Evolutionary conservation across 257 asterid genomes (phyloP).

Genomic region (Striga asiatica): DNA sequence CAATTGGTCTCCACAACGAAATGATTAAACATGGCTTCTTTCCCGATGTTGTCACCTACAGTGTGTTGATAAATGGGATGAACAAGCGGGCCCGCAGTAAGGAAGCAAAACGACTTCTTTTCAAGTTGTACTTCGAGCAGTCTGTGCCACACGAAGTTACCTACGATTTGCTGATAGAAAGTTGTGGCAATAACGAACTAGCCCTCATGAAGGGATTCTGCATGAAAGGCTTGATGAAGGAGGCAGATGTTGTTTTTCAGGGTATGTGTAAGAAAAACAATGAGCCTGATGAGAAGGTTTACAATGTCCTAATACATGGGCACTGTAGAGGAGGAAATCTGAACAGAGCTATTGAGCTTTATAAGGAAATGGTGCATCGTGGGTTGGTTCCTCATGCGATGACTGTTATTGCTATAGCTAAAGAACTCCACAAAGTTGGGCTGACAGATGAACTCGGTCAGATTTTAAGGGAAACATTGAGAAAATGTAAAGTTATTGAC

Average conservation of each 20-base stretch:
- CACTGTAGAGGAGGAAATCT: conserved; percentile 55
- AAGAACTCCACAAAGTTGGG: conserved; percentile 55
- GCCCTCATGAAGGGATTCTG: conserved; percentile 82
- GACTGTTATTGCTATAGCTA: conserved; percentile 48
- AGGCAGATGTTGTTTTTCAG: conserved; percentile 59
- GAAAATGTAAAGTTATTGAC: conserved; percentile 52
- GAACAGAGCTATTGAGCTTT: conserved; percentile 46
- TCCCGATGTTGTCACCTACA: conserved; percentile 79
- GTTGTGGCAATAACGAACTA: conserved; percentile 40
- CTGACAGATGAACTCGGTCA: conserved; percentile 40
- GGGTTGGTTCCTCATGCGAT: conserved; percentile 59
- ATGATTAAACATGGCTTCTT: conserved; percentile 66
- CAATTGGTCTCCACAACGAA: conserved; percentile 54
- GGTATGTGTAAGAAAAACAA: conserved; percentile 42
- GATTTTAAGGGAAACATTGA: conserved; percentile 39
- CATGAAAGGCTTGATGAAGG: conserved; percentile 77
- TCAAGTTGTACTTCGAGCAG: conserved; percentile 54
- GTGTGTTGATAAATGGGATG: conserved; percentile 73
- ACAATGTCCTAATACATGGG: conserved; percentile 64
- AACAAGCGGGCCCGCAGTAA: conserved; percentile 51
- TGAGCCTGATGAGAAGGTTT: conserved; percentile 51
- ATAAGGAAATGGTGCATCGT: conserved; percentile 41
- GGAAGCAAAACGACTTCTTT: conserved; percentile 70
- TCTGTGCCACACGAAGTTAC: conserved; percentile 49
- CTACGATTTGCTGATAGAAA: conserved; percentile 55